These are phyloP conservation scores for Mycena sanguinolenta DNA, from an alignment of 768 basidiomycete genomes.

Conservation along the genomic window DNA sequence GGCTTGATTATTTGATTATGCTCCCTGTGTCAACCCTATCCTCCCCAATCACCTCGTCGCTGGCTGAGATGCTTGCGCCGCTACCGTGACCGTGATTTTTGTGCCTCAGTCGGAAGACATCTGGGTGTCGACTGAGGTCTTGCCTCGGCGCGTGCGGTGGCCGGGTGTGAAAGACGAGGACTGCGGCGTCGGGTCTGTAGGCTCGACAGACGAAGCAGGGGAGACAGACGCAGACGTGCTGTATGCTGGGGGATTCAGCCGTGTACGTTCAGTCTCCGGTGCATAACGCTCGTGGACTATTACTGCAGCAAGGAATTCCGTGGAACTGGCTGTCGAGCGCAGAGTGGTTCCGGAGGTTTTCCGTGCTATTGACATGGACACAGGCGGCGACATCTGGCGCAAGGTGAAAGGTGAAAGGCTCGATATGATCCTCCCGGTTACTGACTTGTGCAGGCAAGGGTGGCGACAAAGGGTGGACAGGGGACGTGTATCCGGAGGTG, in stretches of 20 bases:
- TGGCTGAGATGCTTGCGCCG: constrained; percentile 33
- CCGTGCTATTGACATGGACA: constrained; percentile 12
- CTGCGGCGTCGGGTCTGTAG: no score
- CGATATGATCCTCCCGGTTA: constrained; percentile 44
- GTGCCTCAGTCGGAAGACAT: constrained; percentile 45
- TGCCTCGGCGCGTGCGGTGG: constrained; percentile 38
- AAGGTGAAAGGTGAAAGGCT: constrained; percentile 31
- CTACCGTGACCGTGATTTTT: constrained; percentile 29
- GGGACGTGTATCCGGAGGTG: constrained; percentile 43
- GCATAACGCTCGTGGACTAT: no score
- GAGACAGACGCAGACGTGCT: constrained; percentile 14
- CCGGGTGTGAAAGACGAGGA: constrained; percentile 1
- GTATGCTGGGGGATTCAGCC: no score
- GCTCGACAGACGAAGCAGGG: no score
- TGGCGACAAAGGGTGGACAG: constrained; percentile 28
- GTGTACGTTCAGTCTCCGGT: no score
- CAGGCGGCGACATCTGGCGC: constrained; percentile 34
- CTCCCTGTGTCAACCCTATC: constrained; percentile 41
- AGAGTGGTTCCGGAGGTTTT: constrained; percentile 30
- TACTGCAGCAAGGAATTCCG: neutral
- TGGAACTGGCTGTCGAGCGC: no score
- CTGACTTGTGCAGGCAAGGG: constrained; percentile 33
- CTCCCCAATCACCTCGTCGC: constrained; percentile 43
- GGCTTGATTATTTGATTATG: no score
- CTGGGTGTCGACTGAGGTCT: constrained; percentile 49